These are phyloP conservation scores for Chrysopogon serrulatus DNA, from an alignment of 176 grass and related monocot species.

Conservation along the genomic window DNA sequence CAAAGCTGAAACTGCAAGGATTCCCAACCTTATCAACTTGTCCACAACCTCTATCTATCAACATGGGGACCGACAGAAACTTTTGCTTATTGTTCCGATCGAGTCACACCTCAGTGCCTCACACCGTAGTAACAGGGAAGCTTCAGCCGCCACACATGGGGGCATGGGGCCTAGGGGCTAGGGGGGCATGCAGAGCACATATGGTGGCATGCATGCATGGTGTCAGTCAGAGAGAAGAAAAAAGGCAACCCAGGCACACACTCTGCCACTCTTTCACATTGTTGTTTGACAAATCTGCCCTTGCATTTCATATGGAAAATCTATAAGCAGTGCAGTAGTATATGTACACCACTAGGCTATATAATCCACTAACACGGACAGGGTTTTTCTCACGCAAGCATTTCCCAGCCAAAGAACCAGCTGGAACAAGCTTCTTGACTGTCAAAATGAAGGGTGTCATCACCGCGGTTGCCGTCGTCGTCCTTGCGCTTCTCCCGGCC, in stretches of 20 bases:
- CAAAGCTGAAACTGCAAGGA: neutral
- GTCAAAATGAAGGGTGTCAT: neutral
- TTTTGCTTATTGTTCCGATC: neutral
- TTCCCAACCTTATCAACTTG: neutral
- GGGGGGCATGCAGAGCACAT: neutral
- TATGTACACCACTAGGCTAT: too few species aligned
- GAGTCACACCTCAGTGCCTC: neutral
- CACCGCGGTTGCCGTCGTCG: neutral
- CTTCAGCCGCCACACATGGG: neutral
- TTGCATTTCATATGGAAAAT: neutral
- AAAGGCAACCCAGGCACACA: neutral
- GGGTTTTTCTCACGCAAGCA: neutral
- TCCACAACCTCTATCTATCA: too few species aligned
- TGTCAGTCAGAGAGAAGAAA: neutral
- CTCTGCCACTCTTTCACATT: neutral
- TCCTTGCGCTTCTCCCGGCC: neutral
- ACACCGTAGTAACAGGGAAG: neutral
- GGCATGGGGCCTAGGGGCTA: neutral
- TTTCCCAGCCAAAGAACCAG: constrained; percentile 10
- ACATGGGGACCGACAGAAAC: neutral
- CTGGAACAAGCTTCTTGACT: neutral
- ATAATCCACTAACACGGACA: neutral
- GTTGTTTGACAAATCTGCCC: neutral
- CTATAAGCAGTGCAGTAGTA: too few species aligned
- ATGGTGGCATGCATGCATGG: neutral